phyloP scores from a whole-genome alignment of 306 rosid genomes.

The Gastrolobium villosum region DNA sequence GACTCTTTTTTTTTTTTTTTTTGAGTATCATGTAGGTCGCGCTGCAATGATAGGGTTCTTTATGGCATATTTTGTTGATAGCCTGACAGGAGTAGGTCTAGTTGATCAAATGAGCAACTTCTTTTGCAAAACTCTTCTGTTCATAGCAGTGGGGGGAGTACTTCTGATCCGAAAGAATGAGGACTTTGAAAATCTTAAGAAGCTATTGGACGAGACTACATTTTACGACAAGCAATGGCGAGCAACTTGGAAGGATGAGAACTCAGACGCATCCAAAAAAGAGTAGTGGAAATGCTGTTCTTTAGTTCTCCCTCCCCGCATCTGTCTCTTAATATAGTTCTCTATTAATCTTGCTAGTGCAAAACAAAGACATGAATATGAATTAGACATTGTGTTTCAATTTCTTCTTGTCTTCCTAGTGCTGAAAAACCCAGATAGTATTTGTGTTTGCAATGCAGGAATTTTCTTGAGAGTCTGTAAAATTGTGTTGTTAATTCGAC shows the following conservation, averaged over 20 bases:
- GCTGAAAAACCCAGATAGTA: conserved; percentile 33
- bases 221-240: conserved; percentile 99
- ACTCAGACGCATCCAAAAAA: conserved; percentile 56
- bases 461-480: conserved; percentile 19
- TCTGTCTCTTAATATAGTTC: conserved; percentile 34
- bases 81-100: conserved; percentile 98
- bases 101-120: conserved; percentile 96
- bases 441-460: conserved; percentile 33
- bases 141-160: conserved; percentile 86
- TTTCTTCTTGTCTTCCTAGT: conserved; percentile 33
- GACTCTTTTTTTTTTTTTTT: conserved; percentile 29
- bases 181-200: conserved; percentile 83
- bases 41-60: conserved; percentile 77
- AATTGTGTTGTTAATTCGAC: neutral
- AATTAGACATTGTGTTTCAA: conserved; percentile 39
- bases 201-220: conserved; percentile 88
- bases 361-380: conserved; percentile 46
- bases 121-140: conserved; percentile 92
- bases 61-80: conserved; percentile 95
- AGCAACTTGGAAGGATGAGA: conserved; percentile 98
- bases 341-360: conserved; percentile 31
- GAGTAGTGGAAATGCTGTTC: conserved; percentile 55
- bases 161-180: conserved; percentile 94
- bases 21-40: conserved; percentile 49
- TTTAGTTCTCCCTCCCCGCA: conserved; percentile 19